phyloP scores from a whole-genome alignment of 805 yeast genomes.

The Metschnikowia vanudenii region DNA sequence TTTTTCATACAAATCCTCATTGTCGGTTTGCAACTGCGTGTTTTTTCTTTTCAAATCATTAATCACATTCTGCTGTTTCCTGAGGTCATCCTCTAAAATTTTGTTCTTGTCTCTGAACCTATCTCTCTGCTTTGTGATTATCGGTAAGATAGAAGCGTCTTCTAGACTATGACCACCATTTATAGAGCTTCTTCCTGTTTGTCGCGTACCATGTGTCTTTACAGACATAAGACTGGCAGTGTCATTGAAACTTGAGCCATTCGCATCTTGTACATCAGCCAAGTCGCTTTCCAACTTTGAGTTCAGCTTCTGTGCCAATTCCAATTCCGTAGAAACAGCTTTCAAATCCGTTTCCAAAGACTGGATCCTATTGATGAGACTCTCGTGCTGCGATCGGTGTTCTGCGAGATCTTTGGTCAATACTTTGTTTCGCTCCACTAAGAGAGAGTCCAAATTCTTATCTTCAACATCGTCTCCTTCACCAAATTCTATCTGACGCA shows the following conservation, averaged over 20 bases:
- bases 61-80: conserved; percentile 52
- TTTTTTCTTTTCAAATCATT: conserved; percentile 65
- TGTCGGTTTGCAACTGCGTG: conserved; percentile 64
- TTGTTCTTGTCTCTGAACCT: conserved; percentile 80
- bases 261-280: conserved; percentile 49
- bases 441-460: conserved; percentile 50
- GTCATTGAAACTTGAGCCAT: conserved; percentile 46
- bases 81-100: conserved; percentile 80
- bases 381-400: conserved; percentile 57
- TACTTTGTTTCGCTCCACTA: conserved; percentile 69
- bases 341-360: conserved; percentile 40
- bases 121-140: conserved; percentile 92
- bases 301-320: conserved; percentile 46
- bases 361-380: conserved; percentile 39
- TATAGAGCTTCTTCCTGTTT: conserved; percentile 26
- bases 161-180: conserved; percentile 35
- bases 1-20: conserved; percentile 75
- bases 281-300: conserved; percentile 73
- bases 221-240: conserved; percentile 70
- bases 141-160: conserved; percentile 65
- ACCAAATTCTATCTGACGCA: conserved; percentile 77
- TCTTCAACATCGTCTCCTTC: conserved; percentile 34
- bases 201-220: conserved; percentile 34
- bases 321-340: conserved; percentile 37
- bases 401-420: conserved; percentile 69